Percentiles rank a stretch among this genome's conserved stretches.
Evolutionary conservation across 768 basidiomycete species (phyloP).

Genomic region (Lenzites betulinus): DNA sequence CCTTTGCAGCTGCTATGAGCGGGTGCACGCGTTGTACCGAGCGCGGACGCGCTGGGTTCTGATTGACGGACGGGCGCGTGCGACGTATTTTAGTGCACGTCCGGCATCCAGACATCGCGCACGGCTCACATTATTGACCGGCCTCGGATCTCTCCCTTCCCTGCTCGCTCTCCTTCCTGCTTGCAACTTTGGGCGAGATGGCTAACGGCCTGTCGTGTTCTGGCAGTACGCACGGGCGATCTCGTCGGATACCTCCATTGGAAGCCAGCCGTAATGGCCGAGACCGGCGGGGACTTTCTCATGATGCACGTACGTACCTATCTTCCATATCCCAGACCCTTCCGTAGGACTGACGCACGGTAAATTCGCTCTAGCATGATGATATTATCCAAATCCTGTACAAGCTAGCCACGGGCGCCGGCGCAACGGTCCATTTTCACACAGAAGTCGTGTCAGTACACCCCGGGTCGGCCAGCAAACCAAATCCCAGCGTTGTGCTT

Average conservation of each 20-base stretch:
- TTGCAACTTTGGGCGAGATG: background rate
- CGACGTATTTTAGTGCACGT: background rate
- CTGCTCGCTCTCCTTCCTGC: background rate
- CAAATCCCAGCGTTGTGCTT: conserved; percentile 30
- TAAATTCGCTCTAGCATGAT: conserved; percentile 43
- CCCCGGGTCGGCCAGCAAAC: conserved; percentile 11
- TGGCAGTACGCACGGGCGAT: conserved; percentile 46
- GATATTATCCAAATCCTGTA: conserved; percentile 52
- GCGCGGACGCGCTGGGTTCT: background rate
- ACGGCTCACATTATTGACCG: too few species aligned
- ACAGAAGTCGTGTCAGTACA: conserved; percentile 24
- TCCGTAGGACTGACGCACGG: background rate
- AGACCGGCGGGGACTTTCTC: conserved; percentile 51
- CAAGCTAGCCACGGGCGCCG: conserved; percentile 47
- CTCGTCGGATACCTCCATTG: conserved; percentile 48
- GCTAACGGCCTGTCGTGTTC: background rate
- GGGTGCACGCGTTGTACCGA: background rate
- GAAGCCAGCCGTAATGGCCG: conserved; percentile 48
- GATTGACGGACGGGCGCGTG: background rate
- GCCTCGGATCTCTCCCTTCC: background rate
- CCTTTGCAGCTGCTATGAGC: background rate
- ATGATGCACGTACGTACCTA: conserved; percentile 46
- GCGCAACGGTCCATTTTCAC: conserved; percentile 49
- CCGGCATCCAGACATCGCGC: background rate
- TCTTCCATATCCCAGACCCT: background rate